Base-by-base conservation (phyloP, 768 basidiomycete genomes). In the Clitopilus hobsonii region DNA sequence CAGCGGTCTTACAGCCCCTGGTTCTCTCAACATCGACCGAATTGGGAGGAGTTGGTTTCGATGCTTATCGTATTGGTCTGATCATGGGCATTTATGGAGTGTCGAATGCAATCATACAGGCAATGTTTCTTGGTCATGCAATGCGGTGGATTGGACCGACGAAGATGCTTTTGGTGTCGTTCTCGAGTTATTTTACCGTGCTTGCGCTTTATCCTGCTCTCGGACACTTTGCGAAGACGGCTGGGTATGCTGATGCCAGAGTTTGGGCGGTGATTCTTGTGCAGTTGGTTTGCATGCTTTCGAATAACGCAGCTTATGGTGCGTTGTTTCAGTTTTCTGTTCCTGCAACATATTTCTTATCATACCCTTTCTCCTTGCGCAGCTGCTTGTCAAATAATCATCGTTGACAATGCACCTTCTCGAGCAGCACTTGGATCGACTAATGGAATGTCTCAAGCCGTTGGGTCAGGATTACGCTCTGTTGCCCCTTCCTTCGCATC, bases 381-480 rank as follows among this genome's bases (percentile, higher is more conserved):
- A 64, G 59, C 32, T 5, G 57, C 59, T 20, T 32, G 30, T 22
- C 60, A 63, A 23, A 26, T 63, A 10, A 61, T 61, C 36, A 56
- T 63, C 30, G 38, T 61, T 22, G 60, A 61, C 30, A 60, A 49
- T 23, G 55, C 60, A 2, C 62, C 60, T 23, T 53, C 51, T 6
- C 47, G 52, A 2, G 30, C 58, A 2, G 32, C 59, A 20, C 54
- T 63, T 7, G 60, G 60, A 2, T 74, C 80, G 4, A 73, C 76
- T 8, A 83, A 82, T 58, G 81, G 83, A 3, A 58, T 84, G 11
- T 80, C 74, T 3, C 84, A 87, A 63, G 80, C 81, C 65, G 60
- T 74, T 20, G 71, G 73, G 2, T 80, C 78, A 0, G 67, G 73
- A 1, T 68, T 77, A 57, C 72, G 84, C 22, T 69, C 81, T 0